phyloP scores from a whole-genome alignment of 306 rosid genomes.

The Lablab purpureus region DNA sequence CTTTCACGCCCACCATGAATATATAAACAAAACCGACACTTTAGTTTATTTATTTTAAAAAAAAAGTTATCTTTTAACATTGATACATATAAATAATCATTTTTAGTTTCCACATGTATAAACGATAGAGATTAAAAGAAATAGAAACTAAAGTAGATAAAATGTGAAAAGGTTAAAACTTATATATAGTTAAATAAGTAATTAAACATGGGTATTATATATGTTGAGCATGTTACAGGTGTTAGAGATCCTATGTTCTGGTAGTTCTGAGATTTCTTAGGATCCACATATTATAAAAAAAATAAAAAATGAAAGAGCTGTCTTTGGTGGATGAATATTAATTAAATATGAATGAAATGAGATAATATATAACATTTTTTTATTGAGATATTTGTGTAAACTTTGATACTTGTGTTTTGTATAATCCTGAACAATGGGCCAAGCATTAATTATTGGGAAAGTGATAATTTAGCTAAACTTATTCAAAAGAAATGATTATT shows the following conservation, averaged over 20 bases:
- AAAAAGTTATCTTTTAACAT: too few relatives aligned
- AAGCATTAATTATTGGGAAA: background rate
- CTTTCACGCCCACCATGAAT: too few relatives aligned
- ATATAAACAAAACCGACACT: too few relatives aligned
- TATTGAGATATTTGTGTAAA: background rate
- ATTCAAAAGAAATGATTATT: background rate
- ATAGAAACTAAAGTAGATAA: too few relatives aligned
- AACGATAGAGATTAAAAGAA: too few relatives aligned
- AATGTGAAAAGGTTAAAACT: too few relatives aligned
- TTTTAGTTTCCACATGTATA: too few relatives aligned
- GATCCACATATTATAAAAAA: background rate
- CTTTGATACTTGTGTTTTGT: background rate
- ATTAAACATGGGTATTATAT: background rate
- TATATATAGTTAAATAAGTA: too few relatives aligned
- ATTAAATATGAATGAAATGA: background rate
- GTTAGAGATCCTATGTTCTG: background rate
- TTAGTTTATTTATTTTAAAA: too few relatives aligned
- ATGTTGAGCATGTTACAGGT: background rate
- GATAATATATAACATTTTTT: background rate
- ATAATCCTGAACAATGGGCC: background rate
- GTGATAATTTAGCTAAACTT: background rate
- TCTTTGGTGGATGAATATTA: background rate
- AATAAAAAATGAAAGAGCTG: background rate
- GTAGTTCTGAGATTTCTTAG: slow-evolving; percentile 1
- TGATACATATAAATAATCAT: too few relatives aligned